Evolutionary conservation across 2,329 filamentous ascomycete species (phyloP).

Genomic region (Myriosclerotinia scirpicola): DNA sequence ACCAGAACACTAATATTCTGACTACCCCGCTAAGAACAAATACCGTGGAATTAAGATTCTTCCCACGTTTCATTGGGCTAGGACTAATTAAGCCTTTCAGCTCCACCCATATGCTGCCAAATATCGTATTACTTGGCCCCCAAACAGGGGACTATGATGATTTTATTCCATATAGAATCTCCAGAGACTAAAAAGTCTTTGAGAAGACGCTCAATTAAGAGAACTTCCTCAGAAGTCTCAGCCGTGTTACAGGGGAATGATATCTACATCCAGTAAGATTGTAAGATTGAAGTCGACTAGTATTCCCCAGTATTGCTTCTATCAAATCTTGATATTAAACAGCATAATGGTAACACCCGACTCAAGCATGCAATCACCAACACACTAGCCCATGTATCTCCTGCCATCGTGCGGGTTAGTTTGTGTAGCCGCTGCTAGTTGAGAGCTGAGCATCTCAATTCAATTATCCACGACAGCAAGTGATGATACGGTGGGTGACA

Average conservation of each 20-base stretch:
- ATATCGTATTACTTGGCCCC: not conserved
- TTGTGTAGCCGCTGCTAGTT: not conserved
- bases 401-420: not conserved
- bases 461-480: not conserved
- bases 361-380: not conserved
- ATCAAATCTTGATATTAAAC: not conserved
- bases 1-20: not conserved
- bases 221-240: not conserved
- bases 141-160: not conserved
- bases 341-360: not conserved
- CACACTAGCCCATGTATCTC: not conserved
- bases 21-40: not conserved
- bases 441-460: not conserved
- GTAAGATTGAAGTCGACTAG: not conserved
- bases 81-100: not conserved
- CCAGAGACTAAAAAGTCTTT: not conserved
- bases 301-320: not conserved
- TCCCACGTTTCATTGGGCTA: not conserved
- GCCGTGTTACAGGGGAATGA: too few species aligned
- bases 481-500: not conserved
- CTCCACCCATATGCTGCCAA: not conserved
- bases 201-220: not conserved
- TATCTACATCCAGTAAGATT: not conserved
- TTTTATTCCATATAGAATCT: not conserved
- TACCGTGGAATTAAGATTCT: not conserved